Evolutionary conservation across 768 basidiomycete species (phyloP).

Genomic region (Rhodotorula graminis): DNA sequence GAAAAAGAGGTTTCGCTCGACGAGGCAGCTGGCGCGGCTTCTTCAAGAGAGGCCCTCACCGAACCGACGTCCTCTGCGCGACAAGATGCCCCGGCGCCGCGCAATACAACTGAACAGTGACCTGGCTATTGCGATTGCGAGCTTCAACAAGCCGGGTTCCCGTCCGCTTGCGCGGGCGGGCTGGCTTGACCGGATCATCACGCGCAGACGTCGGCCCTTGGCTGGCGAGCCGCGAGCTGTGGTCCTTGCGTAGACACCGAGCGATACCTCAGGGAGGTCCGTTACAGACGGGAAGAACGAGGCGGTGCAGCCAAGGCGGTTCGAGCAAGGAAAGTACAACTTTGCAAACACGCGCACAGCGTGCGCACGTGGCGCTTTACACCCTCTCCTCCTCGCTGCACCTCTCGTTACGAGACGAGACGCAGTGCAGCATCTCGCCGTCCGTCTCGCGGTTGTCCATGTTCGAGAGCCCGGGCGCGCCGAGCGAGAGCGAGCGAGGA

Average conservation of each 20-base stretch:
- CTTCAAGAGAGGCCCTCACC: constrained; percentile 29
- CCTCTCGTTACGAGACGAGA: too few species aligned
- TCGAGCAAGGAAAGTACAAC: too few species aligned
- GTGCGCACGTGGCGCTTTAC: too few species aligned
- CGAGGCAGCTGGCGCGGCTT: constrained; percentile 21
- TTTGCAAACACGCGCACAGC: too few species aligned
- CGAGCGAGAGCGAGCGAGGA: too few species aligned
- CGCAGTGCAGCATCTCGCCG: too few species aligned
- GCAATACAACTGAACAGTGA: constrained; percentile 12
- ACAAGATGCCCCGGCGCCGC: constrained; percentile 24
- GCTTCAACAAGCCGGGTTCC: constrained; percentile 10
- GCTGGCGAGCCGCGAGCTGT: constrained; percentile 21
- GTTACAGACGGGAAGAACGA: not conserved
- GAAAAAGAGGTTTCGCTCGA: constrained; percentile 22
- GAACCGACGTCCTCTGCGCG: constrained; percentile 23
- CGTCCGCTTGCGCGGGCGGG: constrained; percentile 16
- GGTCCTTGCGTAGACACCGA: constrained; percentile 7
- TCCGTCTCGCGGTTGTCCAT: too few species aligned
- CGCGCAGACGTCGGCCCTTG: constrained; percentile 12
- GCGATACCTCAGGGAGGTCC: constrained; percentile 13
- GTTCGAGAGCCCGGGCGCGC: too few species aligned
- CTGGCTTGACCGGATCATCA: constrained; percentile 17
- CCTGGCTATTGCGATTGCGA: constrained; percentile 6
- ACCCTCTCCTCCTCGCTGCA: too few species aligned
- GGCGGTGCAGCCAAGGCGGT: not conserved